Percentiles rank a stretch among this genome's conserved stretches.
These are phyloP conservation scores for Cnidoscolus chayamansa DNA, from an alignment of 441 rosid genomes.

Conservation along the genomic window DNA sequence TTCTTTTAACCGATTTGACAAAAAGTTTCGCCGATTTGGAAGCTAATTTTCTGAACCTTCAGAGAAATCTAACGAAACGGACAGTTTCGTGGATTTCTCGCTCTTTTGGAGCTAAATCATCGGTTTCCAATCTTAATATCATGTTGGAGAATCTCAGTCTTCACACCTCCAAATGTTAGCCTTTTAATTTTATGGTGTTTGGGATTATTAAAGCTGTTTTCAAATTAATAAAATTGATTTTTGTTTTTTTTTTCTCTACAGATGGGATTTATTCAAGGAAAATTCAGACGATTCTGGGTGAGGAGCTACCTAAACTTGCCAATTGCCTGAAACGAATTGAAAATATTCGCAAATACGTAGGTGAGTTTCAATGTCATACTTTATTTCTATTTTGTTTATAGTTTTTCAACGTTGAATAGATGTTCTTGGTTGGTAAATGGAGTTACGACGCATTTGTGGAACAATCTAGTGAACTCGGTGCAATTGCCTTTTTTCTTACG, in stretches of 20 bases:
- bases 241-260: constrained; percentile 12
- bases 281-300: constrained; percentile 27
- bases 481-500: too few species aligned
- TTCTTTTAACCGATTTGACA: constrained; percentile 35
- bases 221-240: too few species aligned
- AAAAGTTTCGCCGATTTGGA: constrained; percentile 36
- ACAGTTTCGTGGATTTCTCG: constrained; percentile 70
- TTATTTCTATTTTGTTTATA: neutral
- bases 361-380: constrained; percentile 32
- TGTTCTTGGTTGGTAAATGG: neutral
- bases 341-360: constrained; percentile 39
- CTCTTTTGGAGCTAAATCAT: constrained; percentile 48
- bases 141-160: constrained; percentile 45
- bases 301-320: constrained; percentile 46
- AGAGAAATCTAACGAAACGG: constrained; percentile 36
- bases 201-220: neutral
- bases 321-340: constrained; percentile 48
- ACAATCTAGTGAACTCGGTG: too few species aligned
- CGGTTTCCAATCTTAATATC: constrained; percentile 36
- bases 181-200: neutral
- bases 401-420: neutral
- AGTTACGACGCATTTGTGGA: too few species aligned
- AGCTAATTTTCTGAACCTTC: constrained; percentile 38
- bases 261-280: constrained; percentile 40
- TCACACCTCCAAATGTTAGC: constrained; percentile 38